Percentiles rank a stretch among this genome's conserved stretches.
Evolutionary conservation across 2,329 filamentous ascomycete species (phyloP).

Genomic region (Colletotrichum godetiae): DNA sequence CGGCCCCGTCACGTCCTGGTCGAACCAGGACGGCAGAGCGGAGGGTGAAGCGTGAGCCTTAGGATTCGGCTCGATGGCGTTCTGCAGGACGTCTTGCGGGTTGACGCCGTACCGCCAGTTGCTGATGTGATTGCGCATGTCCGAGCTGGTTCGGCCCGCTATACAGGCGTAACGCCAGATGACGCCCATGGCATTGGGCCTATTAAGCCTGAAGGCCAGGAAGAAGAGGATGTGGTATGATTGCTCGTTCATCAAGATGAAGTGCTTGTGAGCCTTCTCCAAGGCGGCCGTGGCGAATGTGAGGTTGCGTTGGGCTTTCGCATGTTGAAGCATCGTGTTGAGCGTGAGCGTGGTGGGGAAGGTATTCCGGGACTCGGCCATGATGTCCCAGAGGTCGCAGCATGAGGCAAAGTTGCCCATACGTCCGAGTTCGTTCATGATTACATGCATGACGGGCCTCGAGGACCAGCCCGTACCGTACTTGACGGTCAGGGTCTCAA

Average conservation of each 20-base stretch:
- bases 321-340: constrained; percentile 51
- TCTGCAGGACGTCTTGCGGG: too few species aligned
- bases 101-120: background rate
- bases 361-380: constrained; percentile 33
- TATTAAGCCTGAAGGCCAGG: constrained; percentile 47
- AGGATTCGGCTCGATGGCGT: background rate
- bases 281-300: constrained; percentile 46
- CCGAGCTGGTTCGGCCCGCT: constrained; percentile 38
- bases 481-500: constrained; percentile 51
- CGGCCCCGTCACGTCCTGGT: background rate
- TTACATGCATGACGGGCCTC: constrained; percentile 47
- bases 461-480: constrained; percentile 61
- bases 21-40: background rate
- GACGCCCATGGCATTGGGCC: constrained; percentile 45
- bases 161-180: constrained; percentile 48
- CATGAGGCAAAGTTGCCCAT: constrained; percentile 48
- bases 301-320: constrained; percentile 43
- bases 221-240: constrained; percentile 53
- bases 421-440: constrained; percentile 55
- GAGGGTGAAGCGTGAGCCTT: background rate
- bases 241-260: constrained; percentile 41
- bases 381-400: constrained; percentile 40
- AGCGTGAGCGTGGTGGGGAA: constrained; percentile 43
- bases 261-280: constrained; percentile 36
- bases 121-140: constrained; percentile 43